phyloP scores from a whole-genome alignment of 306 rosid genomes.

The Glycine tomentella region DNA sequence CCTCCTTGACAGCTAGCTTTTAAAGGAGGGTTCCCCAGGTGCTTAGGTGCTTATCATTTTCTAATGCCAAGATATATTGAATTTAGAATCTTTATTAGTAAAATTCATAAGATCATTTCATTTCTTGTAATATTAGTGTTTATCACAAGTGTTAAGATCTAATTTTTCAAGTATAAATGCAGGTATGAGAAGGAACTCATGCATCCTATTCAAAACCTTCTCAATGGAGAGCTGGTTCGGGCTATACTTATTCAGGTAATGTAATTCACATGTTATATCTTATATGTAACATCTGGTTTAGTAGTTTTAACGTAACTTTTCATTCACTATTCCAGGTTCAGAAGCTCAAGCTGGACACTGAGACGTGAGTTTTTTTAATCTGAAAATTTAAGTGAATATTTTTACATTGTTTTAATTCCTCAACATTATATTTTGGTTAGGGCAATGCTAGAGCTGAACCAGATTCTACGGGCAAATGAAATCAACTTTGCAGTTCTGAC shows the following conservation, averaged over 20 bases:
- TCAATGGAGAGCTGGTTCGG: conserved; percentile 88
- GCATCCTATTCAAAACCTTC: conserved; percentile 86
- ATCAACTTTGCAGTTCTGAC: conserved; percentile 75
- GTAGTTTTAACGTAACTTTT: conserved; percentile 33
- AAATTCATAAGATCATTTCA: neutral
- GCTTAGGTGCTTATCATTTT: too few species aligned
- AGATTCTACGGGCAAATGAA: conserved; percentile 96
- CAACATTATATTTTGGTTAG: conserved; percentile 61
- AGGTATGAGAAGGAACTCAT: conserved; percentile 90
- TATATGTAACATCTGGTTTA: conserved; percentile 17
- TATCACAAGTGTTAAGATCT: conserved; percentile 15
- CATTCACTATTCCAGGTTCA: conserved; percentile 72
- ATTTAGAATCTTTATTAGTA: conserved; percentile 6
- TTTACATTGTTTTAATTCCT: conserved; percentile 48
- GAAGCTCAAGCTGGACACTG: conserved; percentile 93
- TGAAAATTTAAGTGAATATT: conserved; percentile 35
- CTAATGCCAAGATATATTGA: neutral
- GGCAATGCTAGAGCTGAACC: conserved; percentile 97
- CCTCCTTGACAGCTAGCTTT: too few species aligned
- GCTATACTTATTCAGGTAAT: conserved; percentile 94
- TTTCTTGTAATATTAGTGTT: conserved; percentile 38
- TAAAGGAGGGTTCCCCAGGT: too few species aligned
- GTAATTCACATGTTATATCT: neutral
- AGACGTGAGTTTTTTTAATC: conserved; percentile 74
- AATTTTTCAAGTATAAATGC: conserved; percentile 39